phyloP scores from a whole-genome alignment of 179 eudicot genomes.

The Camellia oleifera region DNA sequence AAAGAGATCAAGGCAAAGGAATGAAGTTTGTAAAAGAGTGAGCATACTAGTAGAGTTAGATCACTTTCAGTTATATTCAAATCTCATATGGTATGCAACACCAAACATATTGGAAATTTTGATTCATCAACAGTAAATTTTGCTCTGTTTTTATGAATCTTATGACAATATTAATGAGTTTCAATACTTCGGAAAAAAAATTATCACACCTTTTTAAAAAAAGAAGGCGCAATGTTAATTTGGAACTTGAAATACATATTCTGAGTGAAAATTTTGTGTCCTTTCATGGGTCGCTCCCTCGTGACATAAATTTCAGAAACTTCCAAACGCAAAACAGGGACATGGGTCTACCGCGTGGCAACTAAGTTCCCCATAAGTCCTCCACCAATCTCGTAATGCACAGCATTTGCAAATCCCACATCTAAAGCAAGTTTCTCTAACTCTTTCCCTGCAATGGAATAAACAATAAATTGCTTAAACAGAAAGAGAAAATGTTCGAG shows the following conservation, averaged over 20 bases:
- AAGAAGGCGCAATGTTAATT: background rate
- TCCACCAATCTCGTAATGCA: slow-evolving; percentile 66
- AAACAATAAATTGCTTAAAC: background rate
- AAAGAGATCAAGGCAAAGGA: background rate
- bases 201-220: background rate
- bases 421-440: slow-evolving; percentile 69
- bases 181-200: too few species aligned
- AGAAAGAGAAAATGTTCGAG: background rate
- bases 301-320: background rate
- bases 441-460: slow-evolving; percentile 54
- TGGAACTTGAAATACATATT: background rate
- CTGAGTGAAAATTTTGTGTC: background rate
- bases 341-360: slow-evolving; percentile 43
- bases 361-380: slow-evolving; percentile 91
- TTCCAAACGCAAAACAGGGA: background rate
- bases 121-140: background rate
- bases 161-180: too few species aligned
- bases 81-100: background rate
- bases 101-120: too few species aligned
- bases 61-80: background rate
- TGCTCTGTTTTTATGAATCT: background rate
- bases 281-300: background rate
- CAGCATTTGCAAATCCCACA: slow-evolving; percentile 63
- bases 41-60: too few species aligned
- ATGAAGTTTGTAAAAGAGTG: background rate